Percentiles rank a stretch among this genome's conserved stretches.
Evolutionary conservation across 495 filamentous ascomycete genomes (phyloP).

Genomic region (Cercophora newfieldiana): DNA sequence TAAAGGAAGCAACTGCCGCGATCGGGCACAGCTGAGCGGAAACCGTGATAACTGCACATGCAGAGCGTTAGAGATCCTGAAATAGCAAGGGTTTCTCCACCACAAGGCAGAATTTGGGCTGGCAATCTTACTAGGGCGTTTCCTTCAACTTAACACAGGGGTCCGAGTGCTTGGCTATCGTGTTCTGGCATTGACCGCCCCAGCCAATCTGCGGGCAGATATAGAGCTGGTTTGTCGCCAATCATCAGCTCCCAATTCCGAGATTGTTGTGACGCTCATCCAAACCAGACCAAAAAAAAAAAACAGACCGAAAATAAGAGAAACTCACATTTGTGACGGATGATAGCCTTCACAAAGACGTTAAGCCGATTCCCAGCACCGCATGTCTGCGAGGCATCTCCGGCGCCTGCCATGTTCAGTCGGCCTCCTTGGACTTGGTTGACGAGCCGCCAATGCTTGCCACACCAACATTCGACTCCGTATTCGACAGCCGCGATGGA

Average conservation of each 20-base stretch:
- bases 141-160: not conserved
- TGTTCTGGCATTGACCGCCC: not conserved
- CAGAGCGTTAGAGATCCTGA: not conserved
- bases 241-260: not conserved
- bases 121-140: constrained; percentile 1
- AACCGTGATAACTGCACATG: constrained; percentile 7
- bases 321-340: constrained; percentile 19
- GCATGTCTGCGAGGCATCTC: constrained; percentile 38
- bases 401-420: constrained; percentile 48
- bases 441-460: constrained; percentile 40
- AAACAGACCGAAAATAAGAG: not conserved
- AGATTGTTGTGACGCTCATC: not conserved
- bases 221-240: not conserved
- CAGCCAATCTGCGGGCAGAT: constrained; percentile 9
- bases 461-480: constrained; percentile 63
- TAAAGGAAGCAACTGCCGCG: constrained; percentile 8
- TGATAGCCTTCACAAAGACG: constrained; percentile 40
- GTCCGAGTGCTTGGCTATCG: not conserved
- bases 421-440: constrained; percentile 33
- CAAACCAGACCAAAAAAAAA: not conserved
- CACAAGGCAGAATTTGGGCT: not conserved
- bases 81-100: not conserved
- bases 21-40: constrained; percentile 1
- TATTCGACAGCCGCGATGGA: constrained; percentile 61
- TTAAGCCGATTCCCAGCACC: constrained; percentile 43